Conservation (phyloP, 1,284 basidiomycete genomes). For the Cutaneotrichosporon sp. region DNA sequence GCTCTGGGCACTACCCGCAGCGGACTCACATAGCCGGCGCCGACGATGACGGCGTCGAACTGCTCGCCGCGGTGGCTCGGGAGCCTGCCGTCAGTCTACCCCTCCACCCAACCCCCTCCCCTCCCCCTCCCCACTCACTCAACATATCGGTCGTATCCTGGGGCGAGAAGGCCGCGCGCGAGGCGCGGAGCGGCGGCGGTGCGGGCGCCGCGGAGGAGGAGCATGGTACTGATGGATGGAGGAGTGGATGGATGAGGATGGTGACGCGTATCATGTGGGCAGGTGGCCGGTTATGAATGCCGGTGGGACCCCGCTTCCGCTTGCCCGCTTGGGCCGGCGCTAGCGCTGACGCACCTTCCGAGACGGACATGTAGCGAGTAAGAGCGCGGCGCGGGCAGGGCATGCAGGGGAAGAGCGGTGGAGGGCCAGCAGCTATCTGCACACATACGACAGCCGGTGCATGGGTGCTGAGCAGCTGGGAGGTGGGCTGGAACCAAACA, state of each 20-base stretch:
- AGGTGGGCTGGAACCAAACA: too few relatives aligned
- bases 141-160: conserved; percentile 12
- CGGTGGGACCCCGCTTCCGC: not conserved
- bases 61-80: conserved; percentile 15
- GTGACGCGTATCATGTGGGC: not conserved
- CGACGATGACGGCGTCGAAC: conserved; percentile 37
- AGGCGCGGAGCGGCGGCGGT: not conserved
- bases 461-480: too few relatives aligned
- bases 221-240: not conserved
- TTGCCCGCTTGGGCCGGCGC: too few relatives aligned
- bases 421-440: too few relatives aligned
- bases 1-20: too few relatives aligned
- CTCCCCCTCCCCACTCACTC: too few relatives aligned
- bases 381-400: too few relatives aligned
- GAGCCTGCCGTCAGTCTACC: conserved; percentile 14
- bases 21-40: conserved; percentile 42
- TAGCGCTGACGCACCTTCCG: too few relatives aligned
- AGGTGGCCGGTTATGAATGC: not conserved
- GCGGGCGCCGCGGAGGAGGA: conserved; percentile 3
- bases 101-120: too few relatives aligned
- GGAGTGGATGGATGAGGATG: not conserved
- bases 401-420: too few relatives aligned
- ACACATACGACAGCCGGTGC: too few relatives aligned
- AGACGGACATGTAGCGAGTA: too few relatives aligned
- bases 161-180: conserved; percentile 14